Conservation (phyloP, 495 filamentous ascomycete species). For the Platismatia glauca region DNA sequence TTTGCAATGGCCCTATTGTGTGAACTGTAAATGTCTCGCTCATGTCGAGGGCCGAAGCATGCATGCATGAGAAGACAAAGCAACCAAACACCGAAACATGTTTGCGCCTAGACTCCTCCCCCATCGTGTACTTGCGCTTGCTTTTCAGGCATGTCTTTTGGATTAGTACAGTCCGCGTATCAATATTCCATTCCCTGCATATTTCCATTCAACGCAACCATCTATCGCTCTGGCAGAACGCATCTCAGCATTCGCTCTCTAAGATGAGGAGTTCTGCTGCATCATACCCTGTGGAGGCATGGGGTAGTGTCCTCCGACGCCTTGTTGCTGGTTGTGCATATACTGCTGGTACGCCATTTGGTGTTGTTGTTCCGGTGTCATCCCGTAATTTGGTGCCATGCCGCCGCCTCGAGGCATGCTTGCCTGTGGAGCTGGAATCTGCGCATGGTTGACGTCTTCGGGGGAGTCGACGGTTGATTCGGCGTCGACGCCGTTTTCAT, state of each 20-base stretch:
- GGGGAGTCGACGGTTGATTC: conserved; percentile 49
- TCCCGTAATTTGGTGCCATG: conserved; percentile 41
- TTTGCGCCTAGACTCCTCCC: conserved; percentile 15
- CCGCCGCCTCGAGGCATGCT: conserved; percentile 43
- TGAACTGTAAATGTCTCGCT: neutral
- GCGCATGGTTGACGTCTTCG: conserved; percentile 45
- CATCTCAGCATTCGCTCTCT: conserved; percentile 20
- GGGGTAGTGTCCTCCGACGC: conserved; percentile 47
- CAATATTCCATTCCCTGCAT: conserved; percentile 13
- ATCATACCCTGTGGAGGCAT: conserved; percentile 49
- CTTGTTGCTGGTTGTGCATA: conserved; percentile 43
- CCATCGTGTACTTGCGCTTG: conserved; percentile 10
- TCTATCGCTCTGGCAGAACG: conserved; percentile 19
- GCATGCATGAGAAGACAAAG: conserved; percentile 11
- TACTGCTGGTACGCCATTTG: conserved; percentile 52
- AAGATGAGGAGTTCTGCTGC: conserved; percentile 43
- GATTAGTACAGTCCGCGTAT: conserved; percentile 18
- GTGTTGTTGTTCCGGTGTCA: conserved; percentile 50
- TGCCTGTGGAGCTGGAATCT: conserved; percentile 43
- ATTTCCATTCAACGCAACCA: conserved; percentile 15
- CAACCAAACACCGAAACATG: conserved; percentile 4
- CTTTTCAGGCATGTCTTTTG: conserved; percentile 13
- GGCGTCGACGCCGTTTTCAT: conserved; percentile 81
- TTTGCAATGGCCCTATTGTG: conserved; percentile 1
- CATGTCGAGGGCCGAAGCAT: conserved; percentile 12